A percentile compares a stretch with the other conserved stretches of the same genome.
Evolutionary conservation across 306 rosid genomes (phyloP).

Genomic region (Fragaria ananassa): DNA sequence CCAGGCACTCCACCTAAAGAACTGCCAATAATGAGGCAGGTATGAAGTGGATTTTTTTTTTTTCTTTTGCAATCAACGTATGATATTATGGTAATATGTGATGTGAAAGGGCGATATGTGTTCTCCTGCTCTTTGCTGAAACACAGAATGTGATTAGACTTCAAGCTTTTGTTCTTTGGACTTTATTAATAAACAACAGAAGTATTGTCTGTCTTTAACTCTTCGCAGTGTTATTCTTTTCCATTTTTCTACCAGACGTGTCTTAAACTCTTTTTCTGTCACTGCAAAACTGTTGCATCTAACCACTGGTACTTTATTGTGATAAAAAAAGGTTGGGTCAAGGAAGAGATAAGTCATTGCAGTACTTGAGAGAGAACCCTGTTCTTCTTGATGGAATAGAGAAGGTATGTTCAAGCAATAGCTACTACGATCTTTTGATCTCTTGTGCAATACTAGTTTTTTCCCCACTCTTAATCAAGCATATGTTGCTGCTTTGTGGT

Average conservation of each 20-base stretch:
- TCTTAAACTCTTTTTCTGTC: background rate
- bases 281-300: conserved; percentile 5
- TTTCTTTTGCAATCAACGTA: background rate
- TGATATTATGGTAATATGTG: background rate
- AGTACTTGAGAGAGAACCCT: conserved; percentile 77
- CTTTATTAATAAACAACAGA: background rate
- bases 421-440: conserved; percentile 13
- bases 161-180: background rate
- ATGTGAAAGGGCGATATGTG: background rate
- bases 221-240: background rate
- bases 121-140: background rate
- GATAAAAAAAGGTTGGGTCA: conserved; percentile 75
- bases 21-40: background rate
- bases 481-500: background rate
- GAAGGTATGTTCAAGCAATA: conserved; percentile 50
- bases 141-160: background rate
- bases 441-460: background rate
- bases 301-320: conserved; percentile 19
- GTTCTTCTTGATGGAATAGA: conserved; percentile 75
- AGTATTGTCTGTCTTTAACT: background rate
- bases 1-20: background rate
- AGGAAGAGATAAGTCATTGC: conserved; percentile 90
- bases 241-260: background rate
- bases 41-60: background rate
- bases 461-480: conserved; percentile 6